Conservation (phyloP, 2,329 filamentous ascomycete genomes). For the Hymenoscyphus fructigenus region DNA sequence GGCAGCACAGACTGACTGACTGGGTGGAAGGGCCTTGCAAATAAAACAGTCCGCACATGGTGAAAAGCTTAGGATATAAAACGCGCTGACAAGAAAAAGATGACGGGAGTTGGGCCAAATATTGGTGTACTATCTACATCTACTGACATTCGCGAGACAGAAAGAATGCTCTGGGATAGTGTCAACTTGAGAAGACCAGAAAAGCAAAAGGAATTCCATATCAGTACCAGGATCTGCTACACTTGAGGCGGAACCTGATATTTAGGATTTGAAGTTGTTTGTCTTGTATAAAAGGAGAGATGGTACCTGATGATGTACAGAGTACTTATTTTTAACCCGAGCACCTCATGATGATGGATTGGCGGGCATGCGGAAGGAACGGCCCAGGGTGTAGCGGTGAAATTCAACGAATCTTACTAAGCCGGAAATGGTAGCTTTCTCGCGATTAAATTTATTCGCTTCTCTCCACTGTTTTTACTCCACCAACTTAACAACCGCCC, state of each 20-base stretch:
- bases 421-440: neutral
- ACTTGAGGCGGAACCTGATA: neutral
- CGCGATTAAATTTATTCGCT: neutral
- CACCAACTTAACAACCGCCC: neutral
- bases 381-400: neutral
- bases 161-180: neutral
- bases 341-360: neutral
- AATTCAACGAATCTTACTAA: neutral
- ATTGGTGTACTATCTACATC: neutral
- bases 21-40: neutral
- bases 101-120: neutral
- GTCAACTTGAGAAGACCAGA: neutral
- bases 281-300: neutral
- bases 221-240: neutral
- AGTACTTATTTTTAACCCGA: constrained; percentile 3
- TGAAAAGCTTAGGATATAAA: neutral
- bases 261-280: neutral
- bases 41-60: neutral
- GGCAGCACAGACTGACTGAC: neutral
- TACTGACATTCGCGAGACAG: no score
- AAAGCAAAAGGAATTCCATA: neutral
- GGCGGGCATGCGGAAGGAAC: neutral
- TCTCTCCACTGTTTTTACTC: neutral
- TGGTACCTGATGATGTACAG: neutral
- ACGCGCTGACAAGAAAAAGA: neutral